Conservation (phyloP, 2,329 filamentous ascomycete genomes). For the Ilyonectria mors-panacis region DNA sequence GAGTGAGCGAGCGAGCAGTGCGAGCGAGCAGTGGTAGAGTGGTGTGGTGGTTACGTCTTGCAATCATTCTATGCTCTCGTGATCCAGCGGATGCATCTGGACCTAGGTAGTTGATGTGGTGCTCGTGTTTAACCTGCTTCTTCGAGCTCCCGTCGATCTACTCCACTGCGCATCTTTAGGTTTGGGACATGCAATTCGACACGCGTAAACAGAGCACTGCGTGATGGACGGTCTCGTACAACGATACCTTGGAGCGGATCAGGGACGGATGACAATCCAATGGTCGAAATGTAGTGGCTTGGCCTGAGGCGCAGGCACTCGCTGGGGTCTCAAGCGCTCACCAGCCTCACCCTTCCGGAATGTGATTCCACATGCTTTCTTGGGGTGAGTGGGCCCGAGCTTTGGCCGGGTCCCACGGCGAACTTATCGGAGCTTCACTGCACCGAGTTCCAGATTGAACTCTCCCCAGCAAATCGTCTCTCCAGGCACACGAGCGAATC, state of each 20-base stretch:
- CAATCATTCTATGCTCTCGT: not conserved
- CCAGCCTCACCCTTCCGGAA: constrained; percentile 16
- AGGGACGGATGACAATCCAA: not conserved
- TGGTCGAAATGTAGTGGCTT: constrained; percentile 8
- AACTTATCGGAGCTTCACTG: constrained; percentile 2
- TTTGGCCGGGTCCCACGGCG: constrained; percentile 13
- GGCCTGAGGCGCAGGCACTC: constrained; percentile 25
- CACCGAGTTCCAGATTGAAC: constrained; percentile 8
- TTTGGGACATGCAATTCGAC: not conserved
- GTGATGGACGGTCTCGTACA: not conserved
- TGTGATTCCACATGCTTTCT: constrained; percentile 25
- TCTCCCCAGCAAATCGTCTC: constrained; percentile 15
- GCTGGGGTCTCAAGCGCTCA: not conserved
- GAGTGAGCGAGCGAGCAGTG: not conserved
- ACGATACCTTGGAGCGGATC: not conserved
- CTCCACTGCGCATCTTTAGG: not conserved
- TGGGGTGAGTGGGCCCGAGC: constrained; percentile 14
- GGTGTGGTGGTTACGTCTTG: constrained; percentile 7
- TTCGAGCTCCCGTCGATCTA: not conserved
- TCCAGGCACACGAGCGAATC: constrained; percentile 11
- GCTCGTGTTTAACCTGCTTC: not conserved
- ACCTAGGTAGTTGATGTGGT: not conserved
- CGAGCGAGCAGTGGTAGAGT: not conserved
- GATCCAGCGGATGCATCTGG: not conserved
- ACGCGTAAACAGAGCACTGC: too few relatives aligned